Conservation (phyloP, 345 rosid species). For the Bruguiera sexangula region DNA sequence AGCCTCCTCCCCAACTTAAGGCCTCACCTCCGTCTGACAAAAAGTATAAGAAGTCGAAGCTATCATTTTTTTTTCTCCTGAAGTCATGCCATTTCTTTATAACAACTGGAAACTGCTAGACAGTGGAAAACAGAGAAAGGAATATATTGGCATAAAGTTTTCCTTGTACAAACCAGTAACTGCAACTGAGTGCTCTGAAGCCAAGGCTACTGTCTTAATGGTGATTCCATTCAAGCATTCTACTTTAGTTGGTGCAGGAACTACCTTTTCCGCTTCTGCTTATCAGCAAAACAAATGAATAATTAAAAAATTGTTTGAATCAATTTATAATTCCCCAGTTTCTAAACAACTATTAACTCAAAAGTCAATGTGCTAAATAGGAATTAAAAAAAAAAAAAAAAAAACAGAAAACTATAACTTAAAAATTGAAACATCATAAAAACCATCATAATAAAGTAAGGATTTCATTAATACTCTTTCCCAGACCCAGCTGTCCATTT, state of each 20-base stretch:
- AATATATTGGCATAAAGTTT: constrained; percentile 10
- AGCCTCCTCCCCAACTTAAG: constrained; percentile 92
- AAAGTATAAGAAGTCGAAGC: constrained; percentile 8
- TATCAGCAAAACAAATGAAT: constrained; percentile 9
- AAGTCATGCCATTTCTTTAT: constrained; percentile 1
- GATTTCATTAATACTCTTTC: constrained; percentile 62
- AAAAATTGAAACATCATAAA: neutral
- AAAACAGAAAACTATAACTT: too few species aligned
- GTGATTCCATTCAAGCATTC: constrained; percentile 64
- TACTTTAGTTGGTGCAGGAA: constrained; percentile 64
- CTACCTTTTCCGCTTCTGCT: constrained; percentile 59
- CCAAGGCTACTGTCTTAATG: constrained; percentile 67
- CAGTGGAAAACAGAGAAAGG: constrained; percentile 1
- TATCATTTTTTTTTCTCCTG: neutral
- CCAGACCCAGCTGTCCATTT: constrained; percentile 92
- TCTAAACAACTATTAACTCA: neutral
- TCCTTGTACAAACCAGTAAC: constrained; percentile 60
- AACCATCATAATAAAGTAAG: neutral
- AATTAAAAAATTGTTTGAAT: constrained; percentile 3
- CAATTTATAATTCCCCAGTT: neutral
- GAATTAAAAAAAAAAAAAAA: too few species aligned
- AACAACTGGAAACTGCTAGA: constrained; percentile 3
- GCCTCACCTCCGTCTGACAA: constrained; percentile 67
- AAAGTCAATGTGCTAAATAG: too few species aligned
- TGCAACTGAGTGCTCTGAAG: constrained; percentile 89